Evolutionary conservation across 108 stramenopile genomes (phyloP), one percentile per base, ranked within the genome.

Genomic region (Mediolabrus comicus): DNA sequence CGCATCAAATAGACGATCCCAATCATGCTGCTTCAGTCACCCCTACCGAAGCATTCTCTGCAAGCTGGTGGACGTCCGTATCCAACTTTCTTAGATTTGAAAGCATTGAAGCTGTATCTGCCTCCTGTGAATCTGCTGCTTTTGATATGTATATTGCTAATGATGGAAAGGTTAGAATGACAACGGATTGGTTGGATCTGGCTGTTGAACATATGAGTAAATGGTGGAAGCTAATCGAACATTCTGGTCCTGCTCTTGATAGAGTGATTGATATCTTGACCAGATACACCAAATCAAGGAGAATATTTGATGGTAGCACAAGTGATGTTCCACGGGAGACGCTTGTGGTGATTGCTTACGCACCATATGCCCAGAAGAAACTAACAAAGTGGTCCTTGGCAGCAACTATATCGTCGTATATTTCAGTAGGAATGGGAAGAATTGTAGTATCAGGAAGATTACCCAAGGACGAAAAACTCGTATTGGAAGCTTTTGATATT

Each of bases 171-270:
- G 39, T 69, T 52, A 54, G 75, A 19, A 71, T 77, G 84, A 69
- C 85, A 2, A 28, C 36, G 3, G 85, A 86, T 67, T 86, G 82
- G 82, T 41, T 83, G 27, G 82, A 86, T 65, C 83, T 83, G 54
- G 52, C 66, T 17, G 71, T 86, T 27, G 85, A 86, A 69, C 82
- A 86, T 59, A 69, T 81, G 80, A 69, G 69, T 39, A 67, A 80
- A 22, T 85, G 80, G 80, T 79, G 69, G 38, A 67, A 85, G 65
- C 25, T 46, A 35, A 32, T 67, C 22, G 22, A 35, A 1, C 6
- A 9, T n/a, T 3, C 14, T 13, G 36, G 13, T 1, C 19, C 26
- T 24, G 46, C 32, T 53, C 62, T 65, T 25, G 59, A 39, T 53
- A 59, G 17, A 43, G 28, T 77, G 0, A 59, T 30, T 8, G 28